These are phyloP conservation scores for Antitrichia curtipendula DNA, from an alignment of 225 moss, liverwort and hornwort species.

Conservation along the genomic window DNA sequence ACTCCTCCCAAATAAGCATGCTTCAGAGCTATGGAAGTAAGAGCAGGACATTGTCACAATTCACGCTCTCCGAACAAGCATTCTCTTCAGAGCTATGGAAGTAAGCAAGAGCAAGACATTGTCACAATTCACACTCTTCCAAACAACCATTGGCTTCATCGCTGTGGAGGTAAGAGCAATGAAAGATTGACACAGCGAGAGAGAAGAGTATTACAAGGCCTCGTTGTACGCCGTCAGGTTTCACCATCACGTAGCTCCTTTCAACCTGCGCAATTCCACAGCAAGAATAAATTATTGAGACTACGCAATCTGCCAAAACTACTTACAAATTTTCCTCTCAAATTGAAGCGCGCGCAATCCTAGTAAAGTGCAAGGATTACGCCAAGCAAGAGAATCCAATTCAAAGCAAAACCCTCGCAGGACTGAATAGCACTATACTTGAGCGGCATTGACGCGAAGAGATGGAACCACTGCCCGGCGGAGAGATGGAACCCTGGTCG, in stretches of 20 bases:
- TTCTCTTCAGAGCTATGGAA: background rate
- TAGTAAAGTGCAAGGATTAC: background rate
- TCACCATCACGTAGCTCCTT: constrained; percentile 82
- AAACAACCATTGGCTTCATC: background rate
- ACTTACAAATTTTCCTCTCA: background rate
- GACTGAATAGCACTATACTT: background rate
- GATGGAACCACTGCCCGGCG: constrained; percentile 4
- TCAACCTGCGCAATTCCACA: constrained; percentile 11
- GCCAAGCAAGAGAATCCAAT: background rate
- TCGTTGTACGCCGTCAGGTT: constrained; percentile 88
- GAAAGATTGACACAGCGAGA: background rate
- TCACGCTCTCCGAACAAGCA: background rate
- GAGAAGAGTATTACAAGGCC: constrained; percentile 39
- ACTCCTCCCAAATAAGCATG: background rate
- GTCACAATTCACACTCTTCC: background rate
- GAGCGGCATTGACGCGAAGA: constrained; percentile 21
- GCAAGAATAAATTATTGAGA: background rate
- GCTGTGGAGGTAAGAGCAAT: background rate
- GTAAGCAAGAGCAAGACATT: background rate
- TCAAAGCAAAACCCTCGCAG: background rate
- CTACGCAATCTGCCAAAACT: background rate
- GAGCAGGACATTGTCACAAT: background rate
- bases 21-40: background rate
- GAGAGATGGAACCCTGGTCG: background rate
- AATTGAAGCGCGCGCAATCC: background rate